Evolutionary conservation across 2,329 filamentous ascomycete species (phyloP), one percentile per base, ranked within the genome.

Genomic region (Venturia asperata): DNA sequence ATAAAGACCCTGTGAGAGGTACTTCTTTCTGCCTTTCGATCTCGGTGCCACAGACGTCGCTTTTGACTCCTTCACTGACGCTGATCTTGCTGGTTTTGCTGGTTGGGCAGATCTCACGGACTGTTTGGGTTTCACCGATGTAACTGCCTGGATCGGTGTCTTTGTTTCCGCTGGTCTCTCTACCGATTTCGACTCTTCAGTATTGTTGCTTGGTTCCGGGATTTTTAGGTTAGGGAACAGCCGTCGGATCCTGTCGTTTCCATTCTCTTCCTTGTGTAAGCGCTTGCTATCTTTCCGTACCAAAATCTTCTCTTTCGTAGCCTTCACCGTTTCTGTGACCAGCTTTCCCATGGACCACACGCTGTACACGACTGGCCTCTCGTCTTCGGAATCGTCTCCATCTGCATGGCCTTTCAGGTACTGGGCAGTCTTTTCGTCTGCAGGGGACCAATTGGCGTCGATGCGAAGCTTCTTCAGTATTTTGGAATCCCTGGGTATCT

Each of bases 1-100:
- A 72, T 95, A 97, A 17, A 97, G 81, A 11, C 93, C 94, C 74
- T 92, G 90, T 63, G 82, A 81, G 64, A 95, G 80, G 84, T 90
- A 97, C 69, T 86, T 87, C 79, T 96, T 96, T 63, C 79, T 81
- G n/a, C 42, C 45, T 39, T 49, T 43, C 19, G 52, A 4, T 61
- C 30, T 61, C n/a, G 42, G 21, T 45, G 24, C 60, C 34, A 43
- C 37, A 27, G 21, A 7, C 65, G 82, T 78, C 1, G 72, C 72
- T 64, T 73, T 72, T 34, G 71, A 66, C 62, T 69, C 66, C 47
- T 70, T 62, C 30, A 47, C 45, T 52, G 67, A 61, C 10, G 68
- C n/a, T 17, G 7, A 21, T 56, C 56, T 34, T 24, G 61, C 30
- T 24, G 52, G 13, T 39, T 61, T 55, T 61, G 39, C 19, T 34